These are phyloP conservation scores for Kluyveromyces lactis DNA, from an alignment of 805 yeast genomes.

Conservation along the genomic window DNA sequence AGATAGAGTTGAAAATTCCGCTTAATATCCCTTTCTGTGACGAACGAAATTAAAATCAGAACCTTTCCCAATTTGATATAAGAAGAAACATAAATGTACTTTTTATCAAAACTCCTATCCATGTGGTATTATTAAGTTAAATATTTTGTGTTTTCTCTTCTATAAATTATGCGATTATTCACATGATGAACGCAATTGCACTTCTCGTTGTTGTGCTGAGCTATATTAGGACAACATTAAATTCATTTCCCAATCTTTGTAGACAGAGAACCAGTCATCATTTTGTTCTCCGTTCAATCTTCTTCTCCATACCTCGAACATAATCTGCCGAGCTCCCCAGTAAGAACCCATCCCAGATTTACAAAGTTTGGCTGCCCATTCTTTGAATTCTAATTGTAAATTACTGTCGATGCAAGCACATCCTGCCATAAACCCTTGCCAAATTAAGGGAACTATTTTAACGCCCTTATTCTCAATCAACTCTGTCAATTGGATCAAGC, in stretches of 20 bases:
- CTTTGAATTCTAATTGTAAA: conserved; percentile 57
- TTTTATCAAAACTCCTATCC: too few species aligned
- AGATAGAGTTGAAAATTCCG: background rate
- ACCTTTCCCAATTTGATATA: too few species aligned
- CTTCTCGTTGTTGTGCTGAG: too few species aligned
- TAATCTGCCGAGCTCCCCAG: conserved; percentile 79
- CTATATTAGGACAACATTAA: conserved; percentile 59
- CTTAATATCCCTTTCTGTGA: too few species aligned
- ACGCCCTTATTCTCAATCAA: conserved; percentile 42
- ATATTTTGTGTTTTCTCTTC: too few species aligned
- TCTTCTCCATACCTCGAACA: conserved; percentile 80
- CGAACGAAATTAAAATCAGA: too few species aligned
- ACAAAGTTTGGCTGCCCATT: conserved; percentile 50
- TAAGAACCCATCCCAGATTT: conserved; percentile 64
- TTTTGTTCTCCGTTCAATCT: conserved; percentile 48
- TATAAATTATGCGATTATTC: too few species aligned
- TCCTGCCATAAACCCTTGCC: conserved; percentile 89
- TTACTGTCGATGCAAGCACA: conserved; percentile 58
- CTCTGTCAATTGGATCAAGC: conserved; percentile 52
- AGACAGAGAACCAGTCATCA: conserved; percentile 72
- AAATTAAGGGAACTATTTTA: conserved; percentile 66
- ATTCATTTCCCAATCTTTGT: conserved; percentile 79
- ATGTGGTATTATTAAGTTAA: too few species aligned
- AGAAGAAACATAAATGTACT: too few species aligned
- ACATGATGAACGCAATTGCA: too few species aligned